Evolutionary conservation across 768 basidiomycete species (phyloP), one percentile per base, ranked within the genome.

Genomic region (Kwoniella sp.): DNA sequence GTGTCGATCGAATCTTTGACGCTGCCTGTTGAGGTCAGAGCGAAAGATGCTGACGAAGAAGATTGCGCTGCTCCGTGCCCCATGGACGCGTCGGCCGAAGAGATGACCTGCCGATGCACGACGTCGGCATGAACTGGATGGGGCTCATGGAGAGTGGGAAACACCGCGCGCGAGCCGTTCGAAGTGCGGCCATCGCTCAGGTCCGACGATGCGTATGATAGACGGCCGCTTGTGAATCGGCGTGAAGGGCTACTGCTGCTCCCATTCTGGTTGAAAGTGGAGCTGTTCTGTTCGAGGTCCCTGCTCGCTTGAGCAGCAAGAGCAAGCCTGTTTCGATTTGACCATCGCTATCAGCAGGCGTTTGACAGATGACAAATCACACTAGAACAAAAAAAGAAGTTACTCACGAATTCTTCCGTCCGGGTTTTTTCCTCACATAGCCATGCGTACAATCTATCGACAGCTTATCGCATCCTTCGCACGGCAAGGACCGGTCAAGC

Each of bases 341-440:
- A 45, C 20, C 41, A 45, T 7, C 41, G 13, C 5, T 34, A 34
- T 34, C 7, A 5, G 7, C 5, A 34, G n/a, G n/a, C n/a, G 34
- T 13, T 34, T 34, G 34, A 34, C 34, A 34, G 34, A 34, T 5
- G 13, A 34, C 13, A 34, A 34, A 34, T 13, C 5, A 13, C 5
- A 34, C 34, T 37, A 37, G 34, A 37, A 37, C 13, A 37, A 7
- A 13, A 37, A 37, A 13, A 37, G 13, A 37, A 37, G 45, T 26
- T 13, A 71, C 75, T 61, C 53, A 77, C 75, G 71, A 61, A 50
- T 73, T 74, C 67, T 77, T 74, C 54, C 75, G 50, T 25, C 75
- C 75, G 20, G 75, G 75, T 62, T 77, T 77, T 58, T 74, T 74
- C 58, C 67, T 73, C 4, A 77, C 63, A 62, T 77, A 77, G 20